phyloP scores from a whole-genome alignment of 2,329 filamentous ascomycete species.

The Hypoxylon sp. region DNA sequence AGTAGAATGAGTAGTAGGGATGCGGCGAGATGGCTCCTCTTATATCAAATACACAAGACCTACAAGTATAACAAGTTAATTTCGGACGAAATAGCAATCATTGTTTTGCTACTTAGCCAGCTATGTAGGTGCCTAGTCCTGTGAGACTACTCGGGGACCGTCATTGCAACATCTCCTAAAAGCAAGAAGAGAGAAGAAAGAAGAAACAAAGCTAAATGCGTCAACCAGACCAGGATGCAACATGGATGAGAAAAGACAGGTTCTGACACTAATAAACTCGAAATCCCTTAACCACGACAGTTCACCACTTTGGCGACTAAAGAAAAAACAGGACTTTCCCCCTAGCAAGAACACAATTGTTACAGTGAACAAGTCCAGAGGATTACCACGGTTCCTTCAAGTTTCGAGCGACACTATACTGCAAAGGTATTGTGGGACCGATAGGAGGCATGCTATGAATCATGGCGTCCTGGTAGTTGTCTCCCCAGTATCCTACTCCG shows the following conservation, averaged over 20 bases:
- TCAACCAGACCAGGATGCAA: background rate
- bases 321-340: background rate
- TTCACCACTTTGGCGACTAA: background rate
- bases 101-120: constrained; percentile 11
- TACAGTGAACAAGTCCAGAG: background rate
- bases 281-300: background rate
- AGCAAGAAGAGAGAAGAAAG: constrained; percentile 16
- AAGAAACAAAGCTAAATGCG: constrained; percentile 4
- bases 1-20: no score
- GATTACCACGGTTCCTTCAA: background rate
- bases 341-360: background rate
- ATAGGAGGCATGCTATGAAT: constrained; percentile 22
- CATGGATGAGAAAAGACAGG: background rate
- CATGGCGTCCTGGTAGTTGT: constrained; percentile 46
- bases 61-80: background rate
- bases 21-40: no score
- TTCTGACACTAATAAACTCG: background rate
- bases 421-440: background rate
- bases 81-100: background rate
- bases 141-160: background rate
- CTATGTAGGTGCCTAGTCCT: constrained; percentile 1
- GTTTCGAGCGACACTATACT: background rate
- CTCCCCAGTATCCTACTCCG: constrained; percentile 50
- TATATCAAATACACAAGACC: background rate
- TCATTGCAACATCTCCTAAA: background rate